phyloP scores from a whole-genome alignment of 2,329 filamentous ascomycete species.

The Penicillium italicum region DNA sequence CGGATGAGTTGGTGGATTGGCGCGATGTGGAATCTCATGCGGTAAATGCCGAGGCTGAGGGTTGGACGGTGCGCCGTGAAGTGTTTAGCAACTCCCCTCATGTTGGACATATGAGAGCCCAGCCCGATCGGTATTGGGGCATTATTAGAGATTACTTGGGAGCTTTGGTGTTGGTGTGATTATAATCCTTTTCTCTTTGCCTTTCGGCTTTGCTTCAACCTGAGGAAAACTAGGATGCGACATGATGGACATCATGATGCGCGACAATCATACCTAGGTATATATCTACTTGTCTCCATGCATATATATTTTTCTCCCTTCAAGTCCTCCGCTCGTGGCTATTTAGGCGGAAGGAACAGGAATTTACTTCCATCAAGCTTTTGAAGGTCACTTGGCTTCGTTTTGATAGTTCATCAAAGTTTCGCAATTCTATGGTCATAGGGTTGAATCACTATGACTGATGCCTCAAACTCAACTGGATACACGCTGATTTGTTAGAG shows the following conservation, averaged over 20 bases:
- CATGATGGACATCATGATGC: neutral
- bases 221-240: neutral
- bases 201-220: neutral
- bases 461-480: neutral
- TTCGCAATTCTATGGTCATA: constrained; percentile 4
- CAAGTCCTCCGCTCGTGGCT: neutral
- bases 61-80: constrained; percentile 35
- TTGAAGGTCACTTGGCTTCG: neutral
- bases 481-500: neutral
- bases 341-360: neutral
- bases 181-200: neutral
- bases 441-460: constrained; percentile 20
- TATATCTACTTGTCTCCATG: neutral
- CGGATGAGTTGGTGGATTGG: constrained; percentile 37
- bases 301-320: too few relatives aligned
- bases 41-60: constrained; percentile 28
- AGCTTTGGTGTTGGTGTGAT: neutral
- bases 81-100: constrained; percentile 38
- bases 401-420: neutral
- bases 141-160: constrained; percentile 31
- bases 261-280: neutral
- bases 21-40: constrained; percentile 40
- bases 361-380: neutral
- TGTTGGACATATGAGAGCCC: constrained; percentile 40
- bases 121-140: constrained; percentile 40